These are phyloP conservation scores for Acacia concinna DNA, from an alignment of 331 rosid species.

Conservation along the genomic window DNA sequence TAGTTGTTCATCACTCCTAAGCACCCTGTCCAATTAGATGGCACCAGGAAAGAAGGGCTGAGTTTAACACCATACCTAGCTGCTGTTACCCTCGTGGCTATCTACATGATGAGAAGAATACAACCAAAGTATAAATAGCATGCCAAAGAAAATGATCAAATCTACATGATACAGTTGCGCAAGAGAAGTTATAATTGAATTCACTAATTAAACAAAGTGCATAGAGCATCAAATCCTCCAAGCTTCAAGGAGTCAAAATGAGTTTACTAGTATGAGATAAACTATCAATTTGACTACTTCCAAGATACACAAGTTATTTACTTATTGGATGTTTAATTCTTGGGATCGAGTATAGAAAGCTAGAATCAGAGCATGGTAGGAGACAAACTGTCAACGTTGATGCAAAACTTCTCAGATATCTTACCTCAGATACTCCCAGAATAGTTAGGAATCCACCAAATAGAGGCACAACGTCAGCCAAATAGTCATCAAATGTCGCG, in stretches of 20 bases:
- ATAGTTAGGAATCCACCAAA: constrained; percentile 82
- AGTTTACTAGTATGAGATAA: not conserved
- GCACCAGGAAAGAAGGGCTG: constrained; percentile 92
- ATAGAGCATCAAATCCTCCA: not conserved
- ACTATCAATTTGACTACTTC: not conserved
- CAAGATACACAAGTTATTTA: not conserved
- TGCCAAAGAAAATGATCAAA: not conserved
- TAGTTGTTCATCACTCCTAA: constrained; percentile 92
- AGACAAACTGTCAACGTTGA: constrained; percentile 1
- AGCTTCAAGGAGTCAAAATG: not conserved
- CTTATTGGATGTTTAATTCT: not conserved
- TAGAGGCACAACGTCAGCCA: constrained; percentile 79
- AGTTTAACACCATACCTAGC: constrained; percentile 83
- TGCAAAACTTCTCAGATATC: constrained; percentile 9
- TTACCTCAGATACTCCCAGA: constrained; percentile 95
- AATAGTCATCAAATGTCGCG: constrained; percentile 81
- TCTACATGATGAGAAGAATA: constrained; percentile 46
- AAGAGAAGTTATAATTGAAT: not conserved
- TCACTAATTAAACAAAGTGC: not conserved
- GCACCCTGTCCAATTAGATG: constrained; percentile 95
- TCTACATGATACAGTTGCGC: not conserved
- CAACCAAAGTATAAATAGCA: constrained; percentile 14
- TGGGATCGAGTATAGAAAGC: not conserved
- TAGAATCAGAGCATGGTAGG: constrained; percentile 5
- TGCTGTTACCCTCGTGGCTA: constrained; percentile 85